Evolutionary conservation across 2,329 filamentous ascomycete genomes (phyloP).

Genomic region (Coniochaeta prunicola): DNA sequence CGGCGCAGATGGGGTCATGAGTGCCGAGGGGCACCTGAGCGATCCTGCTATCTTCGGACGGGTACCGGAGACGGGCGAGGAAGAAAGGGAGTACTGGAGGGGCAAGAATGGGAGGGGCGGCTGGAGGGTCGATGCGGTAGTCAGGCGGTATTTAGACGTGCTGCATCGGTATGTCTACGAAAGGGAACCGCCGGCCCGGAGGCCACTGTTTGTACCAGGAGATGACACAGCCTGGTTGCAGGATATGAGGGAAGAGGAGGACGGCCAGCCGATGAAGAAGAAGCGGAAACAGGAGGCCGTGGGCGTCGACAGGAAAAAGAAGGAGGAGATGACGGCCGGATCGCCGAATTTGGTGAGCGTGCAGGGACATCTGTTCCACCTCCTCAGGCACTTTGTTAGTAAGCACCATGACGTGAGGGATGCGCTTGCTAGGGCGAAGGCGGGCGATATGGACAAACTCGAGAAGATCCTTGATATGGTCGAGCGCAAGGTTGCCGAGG

Average conservation of each 20-base stretch:
- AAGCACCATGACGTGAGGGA: constrained; percentile 80
- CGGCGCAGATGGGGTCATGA: constrained; percentile 90
- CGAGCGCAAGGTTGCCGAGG: constrained; percentile 66
- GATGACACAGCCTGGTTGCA: constrained; percentile 41
- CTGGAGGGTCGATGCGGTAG: constrained; percentile 80
- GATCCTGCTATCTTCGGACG: constrained; percentile 81
- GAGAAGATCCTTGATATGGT: constrained; percentile 71
- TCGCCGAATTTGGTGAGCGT: constrained; percentile 67
- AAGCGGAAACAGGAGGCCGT: constrained; percentile 35
- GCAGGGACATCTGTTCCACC: constrained; percentile 89
- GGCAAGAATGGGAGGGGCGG: constrained; percentile 70
- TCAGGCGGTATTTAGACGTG: constrained; percentile 85
- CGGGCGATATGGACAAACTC: constrained; percentile 67
- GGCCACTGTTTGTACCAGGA: constrained; percentile 66
- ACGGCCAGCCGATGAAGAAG: constrained; percentile 44
- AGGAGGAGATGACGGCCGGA: constrained; percentile 22
- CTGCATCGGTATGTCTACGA: constrained; percentile 72
- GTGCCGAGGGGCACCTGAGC: constrained; percentile 88
- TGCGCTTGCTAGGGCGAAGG: constrained; percentile 62
- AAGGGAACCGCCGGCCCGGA: constrained; percentile 54
- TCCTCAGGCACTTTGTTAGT: constrained; percentile 75
- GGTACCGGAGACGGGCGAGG: constrained; percentile 54
- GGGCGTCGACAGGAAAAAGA: constrained; percentile 20
- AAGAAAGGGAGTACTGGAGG: constrained; percentile 80
- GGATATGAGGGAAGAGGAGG: constrained; percentile 25